phyloP scores from a whole-genome alignment of 441 rosid genomes.

The Flueggea neowawraea region DNA sequence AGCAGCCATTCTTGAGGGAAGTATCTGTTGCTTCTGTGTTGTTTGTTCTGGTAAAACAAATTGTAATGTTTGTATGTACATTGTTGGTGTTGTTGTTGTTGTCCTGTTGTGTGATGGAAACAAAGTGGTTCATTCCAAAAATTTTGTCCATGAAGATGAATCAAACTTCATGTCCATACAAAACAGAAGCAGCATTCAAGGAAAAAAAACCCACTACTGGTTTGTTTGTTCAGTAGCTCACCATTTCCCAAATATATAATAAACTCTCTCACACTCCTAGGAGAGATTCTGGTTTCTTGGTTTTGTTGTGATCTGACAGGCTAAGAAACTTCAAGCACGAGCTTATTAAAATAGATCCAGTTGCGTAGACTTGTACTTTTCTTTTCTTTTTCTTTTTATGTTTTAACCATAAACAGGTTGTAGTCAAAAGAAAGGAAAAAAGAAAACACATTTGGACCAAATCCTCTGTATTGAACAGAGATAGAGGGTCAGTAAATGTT shows the following conservation, averaged over 20 bases:
- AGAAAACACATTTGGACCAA: too few relatives aligned
- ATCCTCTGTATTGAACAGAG: too few relatives aligned
- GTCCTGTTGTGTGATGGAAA: conserved; percentile 39
- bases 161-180: conserved; percentile 37
- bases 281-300: conserved; percentile 29
- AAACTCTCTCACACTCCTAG: conserved; percentile 7
- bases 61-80: conserved; percentile 18
- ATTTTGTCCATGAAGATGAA: conserved; percentile 34
- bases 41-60: conserved; percentile 26
- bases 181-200: conserved; percentile 26
- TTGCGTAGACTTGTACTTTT: conserved; percentile 21
- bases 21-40: conserved; percentile 17
- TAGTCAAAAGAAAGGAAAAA: conserved; percentile 19
- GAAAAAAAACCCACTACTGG: conserved; percentile 5
- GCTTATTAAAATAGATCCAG: conserved; percentile 26
- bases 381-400: conserved; percentile 5
- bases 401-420: conserved; percentile 17
- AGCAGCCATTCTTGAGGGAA: conserved; percentile 47
- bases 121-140: conserved; percentile 25
- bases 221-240: conserved; percentile 23
- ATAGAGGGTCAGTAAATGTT: too few relatives aligned
- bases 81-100: conserved; percentile 19
- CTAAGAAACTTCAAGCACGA: conserved; percentile 31
- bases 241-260: conserved; percentile 28
- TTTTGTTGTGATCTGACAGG: conserved; percentile 38